Evolutionary conservation across 805 yeast genomes (phyloP), one percentile per base, ranked within the genome.

Genomic region (Komagataella phaffii): DNA sequence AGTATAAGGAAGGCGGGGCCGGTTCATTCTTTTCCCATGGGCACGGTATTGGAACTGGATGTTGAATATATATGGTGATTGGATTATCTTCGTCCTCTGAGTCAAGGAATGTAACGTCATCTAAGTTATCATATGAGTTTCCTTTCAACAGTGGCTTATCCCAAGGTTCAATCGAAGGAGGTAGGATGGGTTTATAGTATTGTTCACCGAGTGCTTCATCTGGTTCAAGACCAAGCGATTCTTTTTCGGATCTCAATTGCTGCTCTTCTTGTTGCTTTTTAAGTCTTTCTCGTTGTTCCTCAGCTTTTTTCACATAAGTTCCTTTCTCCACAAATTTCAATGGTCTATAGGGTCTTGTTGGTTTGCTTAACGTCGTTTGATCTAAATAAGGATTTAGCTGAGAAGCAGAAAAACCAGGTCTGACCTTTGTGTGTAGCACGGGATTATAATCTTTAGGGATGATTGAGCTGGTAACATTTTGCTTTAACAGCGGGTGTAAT

Each of bases 121-220:
- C 59, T n/a, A 72, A 53, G 45, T 68, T 59, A 1, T 61, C 62
- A 56, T 77, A 74, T 45, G 61, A 61, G 24, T 68, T 69, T 10
- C 56, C 58, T 45, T 63, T 63, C 2, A 85, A 57, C 49, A 79
- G 76, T 2, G 79, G 79, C 51, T 66, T 62, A 66, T 91, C 96
- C 97, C 97, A 91, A 96, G 96, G 88, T 64, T 89, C 96, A 1
- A 81, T 65, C 2, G 53, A 54, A 0, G 96, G 95, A 1, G 90
- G 89, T 17, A 54, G 60, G 0, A 60, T 62, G 0, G 68, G 68
- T 50, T 67, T 64, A 59, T 74, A 85, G 7, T 68, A 61, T 17
- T 78, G 75, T 59, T 88, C 96, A 3, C 82, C 83, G 0, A 73
- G 53, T 1, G 60, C 58, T 17, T 68, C 62, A 55, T 84, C 80